Base-by-base conservation (phyloP, 257 asterid genomes). In the Phtheirospermum japonicum region DNA sequence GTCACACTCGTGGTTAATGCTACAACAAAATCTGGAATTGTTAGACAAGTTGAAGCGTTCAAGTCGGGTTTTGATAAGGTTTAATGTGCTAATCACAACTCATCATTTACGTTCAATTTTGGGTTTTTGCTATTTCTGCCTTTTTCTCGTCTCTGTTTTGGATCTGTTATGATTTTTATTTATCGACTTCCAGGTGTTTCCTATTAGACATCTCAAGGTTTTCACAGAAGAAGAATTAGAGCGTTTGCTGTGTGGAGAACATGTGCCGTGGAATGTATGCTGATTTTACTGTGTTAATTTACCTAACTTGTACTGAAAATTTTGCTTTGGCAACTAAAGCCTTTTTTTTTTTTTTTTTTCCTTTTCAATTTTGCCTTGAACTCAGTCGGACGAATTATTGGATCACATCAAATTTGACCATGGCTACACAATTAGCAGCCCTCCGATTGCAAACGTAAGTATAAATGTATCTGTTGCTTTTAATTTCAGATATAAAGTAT, bases 371-470 rank as follows among this genome's bases (percentile, higher is more conserved):
- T 64, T 18, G 39, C 63, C 53, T 76, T 53, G 37, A 36, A 28
- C 74, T 48, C 87, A 92, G 99, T 71, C 95, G 2, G 90, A 78
- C 9, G 90, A 80, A 56, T 88, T 92, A 52, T 57, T 73, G 82
- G 96, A 92, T 75, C 91, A 89, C 80, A 76, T 92, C 79, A 92
- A 92, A 74, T 92, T 87, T 49, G 99, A 92, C 74, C 99, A 92
- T 63, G 99, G 99, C 6, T 92, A 86, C 88, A 89, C 99, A 16
- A 72, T 83, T 13, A 87, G 89, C 81, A 92, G 99, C 74, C 80
- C 95, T 57, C 94, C 95, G 4, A 66, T 87, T 62, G 57, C 75
- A 54, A 75, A 83, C 61, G 99, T 92, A 26, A 42, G 99, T 82
- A 57, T 14, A 43, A 18, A 30, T 57, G 45, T 54, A 11, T 56